phyloP scores from a whole-genome alignment of 108 stramenopile genomes.

The Pseudonitzschia delicatissima region DNA sequence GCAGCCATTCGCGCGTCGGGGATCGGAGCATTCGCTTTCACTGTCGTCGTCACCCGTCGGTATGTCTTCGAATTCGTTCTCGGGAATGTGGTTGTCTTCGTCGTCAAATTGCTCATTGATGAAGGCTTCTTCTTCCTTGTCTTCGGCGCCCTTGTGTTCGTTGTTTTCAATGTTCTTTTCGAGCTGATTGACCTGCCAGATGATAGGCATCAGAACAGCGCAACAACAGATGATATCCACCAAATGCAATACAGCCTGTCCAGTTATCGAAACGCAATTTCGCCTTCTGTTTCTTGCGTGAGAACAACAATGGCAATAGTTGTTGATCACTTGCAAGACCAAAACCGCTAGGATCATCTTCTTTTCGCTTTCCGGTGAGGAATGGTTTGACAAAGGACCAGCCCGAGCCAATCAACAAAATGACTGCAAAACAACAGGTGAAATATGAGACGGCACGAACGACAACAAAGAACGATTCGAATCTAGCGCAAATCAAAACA shows the following conservation, averaged over 20 bases:
- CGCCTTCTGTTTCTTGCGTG: slow-evolving; percentile 85
- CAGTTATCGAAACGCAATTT: slow-evolving; percentile 71
- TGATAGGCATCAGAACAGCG: slow-evolving; percentile 94
- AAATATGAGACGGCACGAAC: slow-evolving; percentile 67
- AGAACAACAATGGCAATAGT: slow-evolving; percentile 93
- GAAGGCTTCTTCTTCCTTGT: slow-evolving; percentile 14
- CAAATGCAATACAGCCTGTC: slow-evolving; percentile 90
- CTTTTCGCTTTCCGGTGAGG: slow-evolving; percentile 84
- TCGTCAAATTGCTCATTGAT: slow-evolving; percentile 7
- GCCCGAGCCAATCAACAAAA: slow-evolving; percentile 95
- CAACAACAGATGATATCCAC: slow-evolving; percentile 97
- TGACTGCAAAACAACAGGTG: slow-evolving; percentile 51
- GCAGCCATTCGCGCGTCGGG: slow-evolving; percentile 31
- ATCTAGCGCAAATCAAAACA: neutral
- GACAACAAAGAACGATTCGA: neutral
- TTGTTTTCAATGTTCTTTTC: slow-evolving; percentile 65
- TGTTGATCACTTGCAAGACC: slow-evolving; percentile 90
- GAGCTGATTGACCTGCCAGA: slow-evolving; percentile 88
- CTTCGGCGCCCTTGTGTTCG: slow-evolving; percentile 15
- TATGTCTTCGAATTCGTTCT: slow-evolving; percentile 32
- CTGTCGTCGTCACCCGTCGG: neutral
- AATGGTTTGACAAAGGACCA: slow-evolving; percentile 95
- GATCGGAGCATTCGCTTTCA: slow-evolving; percentile 3
- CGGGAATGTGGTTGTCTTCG: slow-evolving; percentile 20
- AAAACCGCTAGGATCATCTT: slow-evolving; percentile 83